Conservation (phyloP, 345 rosid genomes). For the Excoecaria agallocha region DNA sequence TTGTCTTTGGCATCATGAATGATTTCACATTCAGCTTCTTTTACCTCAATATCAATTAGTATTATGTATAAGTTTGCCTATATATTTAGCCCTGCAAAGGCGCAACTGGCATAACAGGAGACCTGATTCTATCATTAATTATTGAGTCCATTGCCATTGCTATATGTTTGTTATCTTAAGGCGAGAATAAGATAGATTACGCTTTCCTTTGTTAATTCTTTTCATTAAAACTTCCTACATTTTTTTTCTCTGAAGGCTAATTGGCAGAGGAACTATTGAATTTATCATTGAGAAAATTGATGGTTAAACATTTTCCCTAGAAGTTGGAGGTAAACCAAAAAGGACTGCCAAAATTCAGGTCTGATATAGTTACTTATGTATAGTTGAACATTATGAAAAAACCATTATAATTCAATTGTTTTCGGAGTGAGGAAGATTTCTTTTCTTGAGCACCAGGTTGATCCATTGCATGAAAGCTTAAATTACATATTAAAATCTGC, state of each 20-base stretch:
- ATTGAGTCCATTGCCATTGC: too few species aligned
- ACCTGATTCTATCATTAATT: too few species aligned
- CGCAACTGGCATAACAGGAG: too few species aligned
- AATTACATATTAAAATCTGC: neutral
- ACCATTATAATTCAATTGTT: neutral
- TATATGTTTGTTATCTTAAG: too few species aligned
- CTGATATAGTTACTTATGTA: neutral
- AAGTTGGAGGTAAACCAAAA: slow-evolving; percentile 72
- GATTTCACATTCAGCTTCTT: too few species aligned
- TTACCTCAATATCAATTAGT: too few species aligned
- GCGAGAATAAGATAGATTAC: too few species aligned
- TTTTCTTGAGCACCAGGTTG: neutral
- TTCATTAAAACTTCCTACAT: slow-evolving; percentile 3
- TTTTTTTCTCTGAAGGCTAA: slow-evolving; percentile 49
- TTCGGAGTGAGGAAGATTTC: neutral
- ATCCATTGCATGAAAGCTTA: neutral
- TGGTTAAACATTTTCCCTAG: slow-evolving; percentile 75
- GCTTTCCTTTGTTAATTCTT: neutral
- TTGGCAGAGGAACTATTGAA: slow-evolving; percentile 83
- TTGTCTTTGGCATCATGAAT: too few species aligned
- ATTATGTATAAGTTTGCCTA: too few species aligned
- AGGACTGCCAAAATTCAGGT: slow-evolving; percentile 80
- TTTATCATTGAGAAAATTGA: slow-evolving; percentile 76
- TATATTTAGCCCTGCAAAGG: too few species aligned
- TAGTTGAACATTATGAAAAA: neutral